A percentile compares a stretch with the other conserved stretches of the same genome.
phyloP scores from a whole-genome alignment of 1,139 yeast species.

The Candida glucosophila region DNA sequence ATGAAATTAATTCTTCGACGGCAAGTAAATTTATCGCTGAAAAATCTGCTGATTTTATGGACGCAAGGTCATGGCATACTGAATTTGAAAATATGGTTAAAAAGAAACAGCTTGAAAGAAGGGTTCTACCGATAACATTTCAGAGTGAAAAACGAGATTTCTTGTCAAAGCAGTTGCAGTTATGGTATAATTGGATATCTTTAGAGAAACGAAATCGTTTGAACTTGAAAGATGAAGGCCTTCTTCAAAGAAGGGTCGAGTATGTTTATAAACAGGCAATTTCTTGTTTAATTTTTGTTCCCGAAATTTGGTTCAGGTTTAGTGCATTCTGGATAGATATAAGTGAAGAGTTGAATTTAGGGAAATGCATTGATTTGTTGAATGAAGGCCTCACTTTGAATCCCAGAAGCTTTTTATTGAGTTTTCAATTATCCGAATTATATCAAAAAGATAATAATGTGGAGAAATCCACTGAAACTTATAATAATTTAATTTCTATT shows the following conservation, averaged over 20 bases:
- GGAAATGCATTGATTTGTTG: conserved; percentile 33
- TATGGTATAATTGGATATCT: conserved; percentile 70
- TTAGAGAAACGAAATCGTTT: conserved; percentile 74
- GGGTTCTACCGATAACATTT: conserved; percentile 26
- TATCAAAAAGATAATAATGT: conserved; percentile 53
- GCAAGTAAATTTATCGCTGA: conserved; percentile 85
- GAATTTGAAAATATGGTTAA: conserved; percentile 58
- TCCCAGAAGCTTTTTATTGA: conserved; percentile 62
- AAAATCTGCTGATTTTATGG: conserved; percentile 80
- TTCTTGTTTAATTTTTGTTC: conserved; percentile 59
- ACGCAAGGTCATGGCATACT: conserved; percentile 69
- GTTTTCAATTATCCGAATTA: conserved; percentile 61
- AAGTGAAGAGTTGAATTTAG: conserved; percentile 28
- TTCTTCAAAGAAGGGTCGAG: conserved; percentile 54
- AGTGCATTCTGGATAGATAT: conserved; percentile 21
- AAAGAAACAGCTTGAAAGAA: conserved; percentile 19
- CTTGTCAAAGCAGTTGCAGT: conserved; percentile 32
- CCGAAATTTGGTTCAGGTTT: conserved; percentile 81
- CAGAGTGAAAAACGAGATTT: conserved; percentile 15
- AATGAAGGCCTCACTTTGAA: conserved; percentile 53
- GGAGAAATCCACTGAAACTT: conserved; percentile 44
- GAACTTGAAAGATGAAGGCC: conserved; percentile 41
- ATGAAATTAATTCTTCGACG: conserved; percentile 60
- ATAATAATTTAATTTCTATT: conserved; percentile 38
- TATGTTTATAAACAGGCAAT: conserved; percentile 70